Conservation (phyloP, 768 basidiomycete genomes). For the Boletellus sp. region DNA sequence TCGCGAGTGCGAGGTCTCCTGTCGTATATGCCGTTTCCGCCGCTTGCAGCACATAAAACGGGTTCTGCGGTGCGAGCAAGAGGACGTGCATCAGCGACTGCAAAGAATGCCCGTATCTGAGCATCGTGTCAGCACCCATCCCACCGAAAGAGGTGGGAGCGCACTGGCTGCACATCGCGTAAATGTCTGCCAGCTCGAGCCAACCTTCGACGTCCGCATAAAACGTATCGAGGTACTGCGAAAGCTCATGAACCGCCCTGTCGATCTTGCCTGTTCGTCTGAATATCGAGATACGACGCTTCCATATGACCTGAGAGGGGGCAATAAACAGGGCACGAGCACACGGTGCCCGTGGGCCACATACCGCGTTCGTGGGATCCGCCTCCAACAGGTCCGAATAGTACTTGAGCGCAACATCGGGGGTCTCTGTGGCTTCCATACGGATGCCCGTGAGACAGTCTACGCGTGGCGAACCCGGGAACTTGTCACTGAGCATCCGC, state of each 20-base stretch:
- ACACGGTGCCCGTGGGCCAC: constrained; percentile 26
- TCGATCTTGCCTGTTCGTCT: constrained; percentile 59
- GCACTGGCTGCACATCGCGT: constrained; percentile 70
- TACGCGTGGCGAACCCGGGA: constrained; percentile 77
- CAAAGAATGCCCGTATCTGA: constrained; percentile 68
- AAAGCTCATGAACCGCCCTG: constrained; percentile 67
- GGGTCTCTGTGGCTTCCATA: constrained; percentile 63
- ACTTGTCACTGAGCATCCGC: constrained; percentile 56
- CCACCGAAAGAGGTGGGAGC: constrained; percentile 22
- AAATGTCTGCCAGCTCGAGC: constrained; percentile 81
- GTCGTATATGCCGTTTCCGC: constrained; percentile 87
- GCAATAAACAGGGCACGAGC: not conserved
- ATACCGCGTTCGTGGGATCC: constrained; percentile 68
- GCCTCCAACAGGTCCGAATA: constrained; percentile 59
- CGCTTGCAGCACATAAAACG: constrained; percentile 76
- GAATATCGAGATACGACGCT: constrained; percentile 74
- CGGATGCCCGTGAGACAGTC: constrained; percentile 75
- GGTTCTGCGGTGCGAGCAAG: constrained; percentile 81
- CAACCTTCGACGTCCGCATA: constrained; percentile 88
- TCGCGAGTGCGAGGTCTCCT: constrained; percentile 67
- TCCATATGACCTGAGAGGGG: constrained; percentile 56
- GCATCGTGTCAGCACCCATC: not conserved
- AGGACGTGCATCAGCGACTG: constrained; percentile 79
- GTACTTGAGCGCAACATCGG: constrained; percentile 55
- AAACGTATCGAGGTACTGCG: constrained; percentile 75